Evolutionary conservation across 768 basidiomycete species (phyloP), one percentile per base, ranked within the genome.

Genomic region (Termitomyces eurrhizus): DNA sequence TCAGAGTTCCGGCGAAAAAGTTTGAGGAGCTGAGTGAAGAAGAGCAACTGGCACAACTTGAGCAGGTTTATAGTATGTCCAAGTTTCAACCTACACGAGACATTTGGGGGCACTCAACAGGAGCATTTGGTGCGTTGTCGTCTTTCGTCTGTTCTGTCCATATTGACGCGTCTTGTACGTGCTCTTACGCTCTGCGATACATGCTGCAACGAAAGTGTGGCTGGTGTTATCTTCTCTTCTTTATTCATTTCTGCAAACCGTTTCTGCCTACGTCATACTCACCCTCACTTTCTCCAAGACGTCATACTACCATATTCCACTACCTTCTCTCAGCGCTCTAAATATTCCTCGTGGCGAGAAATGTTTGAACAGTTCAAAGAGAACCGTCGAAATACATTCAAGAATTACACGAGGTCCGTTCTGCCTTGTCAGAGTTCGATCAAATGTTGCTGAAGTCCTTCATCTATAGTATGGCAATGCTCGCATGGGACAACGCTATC

Each of bases 31-130:
- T 71, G 58, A 62, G 68, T 14, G 72, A 74, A 55, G 72, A 74
- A 50, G 73, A 76, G 49, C 70, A 73, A 46, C 52, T 78, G 62
- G 68, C 68, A 45, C 73, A 78, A 58, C 65, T 80, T 37, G 75
- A 80, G 52, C 68, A 67, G 33, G 66, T 78, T 29, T 67, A 75
- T 65, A 62, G 64, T 5, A 75, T 75, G 67, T 63, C 71, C 11
- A 69, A 72, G 26, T 53, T 72, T 3, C 71, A 74, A 65, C 76
- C 76, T 8, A 76, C 74, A 5, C 64, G 74, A 4, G 80, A 81
- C 60, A 68, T 73, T 7, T 81, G 77, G 75, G 80, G 78, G 1
- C 75, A 77, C 57, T 59, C 66, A 35, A 69, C 78, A 3, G 72
- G 76, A 24, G 75, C 77, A 1, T 65, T 80, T 70, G 80, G 79